Base-by-base conservation (phyloP, 2,329 filamentous ascomycete genomes). In the Fusarium hostae region DNA sequence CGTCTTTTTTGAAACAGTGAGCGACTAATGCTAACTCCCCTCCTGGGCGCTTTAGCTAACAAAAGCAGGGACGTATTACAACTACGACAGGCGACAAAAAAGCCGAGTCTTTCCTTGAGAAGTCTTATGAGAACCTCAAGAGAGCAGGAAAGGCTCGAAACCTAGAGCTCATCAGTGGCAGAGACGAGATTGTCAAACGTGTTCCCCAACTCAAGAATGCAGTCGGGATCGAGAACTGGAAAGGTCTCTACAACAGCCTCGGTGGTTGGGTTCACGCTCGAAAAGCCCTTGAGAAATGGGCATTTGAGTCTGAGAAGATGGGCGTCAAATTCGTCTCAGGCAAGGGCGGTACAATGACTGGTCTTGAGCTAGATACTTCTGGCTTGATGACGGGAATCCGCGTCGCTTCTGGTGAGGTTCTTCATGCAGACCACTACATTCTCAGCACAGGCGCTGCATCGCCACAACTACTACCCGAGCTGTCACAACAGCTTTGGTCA, bases 271-370 rank as follows among this genome's bases (percentile, higher is more conserved):
- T 47, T 2, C 59, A 65, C 15, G 62, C 59, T 0, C 30, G 62
- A n/a, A 65, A 63, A 2, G 62, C 62, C 6, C 62, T 65, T 2
- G 59, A 65, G 11, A 40, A 57, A 6, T 65, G 59, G 62, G 62
- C 59, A 1, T 18, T 3, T 1, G 2, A 63, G 2, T 39, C 35
- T 2, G 48, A 65, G 26, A 4, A 22, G 0, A 48, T 28, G n/a
- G 59, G 24, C 1, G 32, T 41, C 7, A 24, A n/a, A 4, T 65
- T 63, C n/a, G 0, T 48, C 11, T 63, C 62, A 0, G 62, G 62
- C 0, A 6, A 2, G 1, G 3, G 1, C 0, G 59, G 48, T 2
- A 65, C 35, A 0, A 65, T 65, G 62, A 12, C 30, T 0, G 2
- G 30, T 2, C 30, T 65, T 6, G 47, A 65, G 9, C 13, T 65